Percentiles rank a stretch among this genome's conserved stretches.
Evolutionary conservation across 495 filamentous ascomycete species (phyloP).

Genomic region (Penicillium lividum): DNA sequence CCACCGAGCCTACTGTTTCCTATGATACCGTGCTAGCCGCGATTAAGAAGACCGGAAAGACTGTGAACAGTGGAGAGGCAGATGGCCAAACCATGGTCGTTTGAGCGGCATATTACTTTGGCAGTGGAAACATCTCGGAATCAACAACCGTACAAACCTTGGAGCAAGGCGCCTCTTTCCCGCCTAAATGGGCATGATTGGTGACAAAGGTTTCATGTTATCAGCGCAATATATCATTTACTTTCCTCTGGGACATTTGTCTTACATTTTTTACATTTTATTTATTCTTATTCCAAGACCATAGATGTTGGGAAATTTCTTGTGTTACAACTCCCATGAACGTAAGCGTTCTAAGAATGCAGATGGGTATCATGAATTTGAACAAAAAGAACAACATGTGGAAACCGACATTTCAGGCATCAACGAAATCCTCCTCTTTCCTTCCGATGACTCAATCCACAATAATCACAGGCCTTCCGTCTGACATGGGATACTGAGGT

Average conservation of each 20-base stretch:
- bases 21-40: slow-evolving; percentile 82
- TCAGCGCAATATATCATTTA: slow-evolving; percentile 14
- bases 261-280: neutral
- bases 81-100: slow-evolving; percentile 47
- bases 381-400: slow-evolving; percentile 5
- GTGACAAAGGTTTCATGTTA: neutral
- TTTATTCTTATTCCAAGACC: neutral
- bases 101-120: too few species aligned
- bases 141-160: neutral
- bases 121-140: neutral
- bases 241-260: neutral
- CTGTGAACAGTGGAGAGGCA: slow-evolving; percentile 72
- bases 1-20: slow-evolving; percentile 60
- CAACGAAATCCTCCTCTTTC: neutral
- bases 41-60: slow-evolving; percentile 96
- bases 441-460: slow-evolving; percentile 30
- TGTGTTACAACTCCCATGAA: slow-evolving; percentile 8
- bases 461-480: slow-evolving; percentile 32
- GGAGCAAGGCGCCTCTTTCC: neutral
- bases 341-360: slow-evolving; percentile 22
- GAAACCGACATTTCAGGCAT: slow-evolving; percentile 2
- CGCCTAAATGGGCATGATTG: neutral
- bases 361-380: slow-evolving; percentile 37
- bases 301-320: neutral
- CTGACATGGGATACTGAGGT: slow-evolving; percentile 22